Evolutionary conservation across 2,329 filamentous ascomycete genomes (phyloP), one percentile per base, ranked within the genome.

Genomic region (Fusarium lyarnte): DNA sequence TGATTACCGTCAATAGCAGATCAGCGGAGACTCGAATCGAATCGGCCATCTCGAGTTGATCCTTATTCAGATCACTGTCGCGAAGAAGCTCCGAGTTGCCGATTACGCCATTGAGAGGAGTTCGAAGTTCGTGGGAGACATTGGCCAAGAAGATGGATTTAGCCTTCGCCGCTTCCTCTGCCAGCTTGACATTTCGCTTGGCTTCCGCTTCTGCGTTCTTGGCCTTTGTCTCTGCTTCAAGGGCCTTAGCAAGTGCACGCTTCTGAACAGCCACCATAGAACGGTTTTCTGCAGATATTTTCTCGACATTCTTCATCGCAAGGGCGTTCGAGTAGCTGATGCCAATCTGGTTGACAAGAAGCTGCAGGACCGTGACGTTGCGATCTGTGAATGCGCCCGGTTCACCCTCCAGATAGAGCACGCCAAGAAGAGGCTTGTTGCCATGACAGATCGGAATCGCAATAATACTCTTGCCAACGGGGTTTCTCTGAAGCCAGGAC

Each of bases 1-100:
- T 98, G 83, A 98, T 98, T 52, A 98, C 94, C 0, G 94, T 96
- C 31, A 98, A 85, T 19, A 98, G 84, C 21, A 96, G 90, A 78
- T 98, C 94, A 0, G 94, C 94, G 53, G 93, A 97, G 36, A 95
- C 88, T 54, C 94, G 90, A 60, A 97, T 96, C 21, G 94, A 95
- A 78, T 97, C 94, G 8, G 93, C 93, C 86, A 94, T 96, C 74
- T 97, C 94, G 36, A 91, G 87, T 80, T 97, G 93, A 70, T 97
- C 93, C 65, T 86, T 88, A 72, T 92, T 90, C 58, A 97, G 84
- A 27, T 88, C 84, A 76, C 92, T 95, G 77, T 96, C 94, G 52
- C 93, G 87, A 12, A 97, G 82, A 21, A 97, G 87, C 80, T 97
- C 94, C 16, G 92, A 93, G 85, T 97, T 97, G 51, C 94, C 94